Evolutionary conservation across 83 land plant species (phyloP).

Genomic region (Picea mariana): DNA sequence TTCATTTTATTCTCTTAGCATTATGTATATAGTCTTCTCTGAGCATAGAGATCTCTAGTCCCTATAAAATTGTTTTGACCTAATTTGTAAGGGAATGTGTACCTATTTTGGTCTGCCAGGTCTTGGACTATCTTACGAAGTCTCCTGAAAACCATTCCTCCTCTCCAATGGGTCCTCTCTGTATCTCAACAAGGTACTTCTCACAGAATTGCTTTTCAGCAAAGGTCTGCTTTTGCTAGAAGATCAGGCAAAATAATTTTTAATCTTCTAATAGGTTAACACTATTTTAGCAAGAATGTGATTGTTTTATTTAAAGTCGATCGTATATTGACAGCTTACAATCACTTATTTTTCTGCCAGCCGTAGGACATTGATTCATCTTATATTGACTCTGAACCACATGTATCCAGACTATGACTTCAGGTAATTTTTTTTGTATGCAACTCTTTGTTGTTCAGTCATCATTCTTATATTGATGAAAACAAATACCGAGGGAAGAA

Average conservation of each 20-base stretch:
- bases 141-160: constrained; percentile 61
- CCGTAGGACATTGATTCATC: constrained; percentile 79
- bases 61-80: no score
- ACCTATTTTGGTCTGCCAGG: constrained; percentile 35
- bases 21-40: no score
- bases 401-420: constrained; percentile 96
- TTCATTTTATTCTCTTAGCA: no score
- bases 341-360: constrained; percentile 34
- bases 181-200: constrained; percentile 64
- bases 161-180: constrained; percentile 65
- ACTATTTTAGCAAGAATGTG: not conserved
- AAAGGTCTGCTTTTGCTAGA: not conserved
- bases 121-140: constrained; percentile 66
- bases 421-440: constrained; percentile 56
- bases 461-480: not conserved
- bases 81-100: not conserved
- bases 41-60: no score
- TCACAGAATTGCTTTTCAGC: not conserved
- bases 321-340: not conserved
- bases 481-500: constrained; percentile 25
- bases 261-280: not conserved
- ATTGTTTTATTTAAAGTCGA: not conserved
- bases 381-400: constrained; percentile 74
- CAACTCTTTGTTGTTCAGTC: not conserved
- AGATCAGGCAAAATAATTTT: not conserved